A percentile compares a stretch with the other conserved stretches of the same genome.
These are phyloP conservation scores for Aspergillus affinis DNA, from an alignment of 495 filamentous ascomycete genomes.

Conservation along the genomic window DNA sequence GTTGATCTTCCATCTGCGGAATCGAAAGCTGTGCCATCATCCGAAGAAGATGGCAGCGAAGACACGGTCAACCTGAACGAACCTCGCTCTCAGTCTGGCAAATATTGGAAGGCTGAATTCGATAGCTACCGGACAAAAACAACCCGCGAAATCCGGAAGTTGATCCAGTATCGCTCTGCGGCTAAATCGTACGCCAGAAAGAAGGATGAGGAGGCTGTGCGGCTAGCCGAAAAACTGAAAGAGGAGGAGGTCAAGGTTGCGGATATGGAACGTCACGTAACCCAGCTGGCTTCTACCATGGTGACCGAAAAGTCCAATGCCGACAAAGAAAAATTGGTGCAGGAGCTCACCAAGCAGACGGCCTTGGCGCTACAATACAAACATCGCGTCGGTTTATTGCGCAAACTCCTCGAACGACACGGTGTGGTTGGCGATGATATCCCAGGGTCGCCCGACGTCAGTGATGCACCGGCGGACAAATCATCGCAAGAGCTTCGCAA, in stretches of 20 bases:
- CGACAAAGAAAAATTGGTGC: conserved; percentile 50
- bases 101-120: conserved; percentile 92
- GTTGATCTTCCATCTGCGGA: conserved; percentile 18
- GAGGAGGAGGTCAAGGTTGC: conserved; percentile 59
- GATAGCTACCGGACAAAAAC: conserved; percentile 79
- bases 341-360: conserved; percentile 65
- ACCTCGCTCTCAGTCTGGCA: conserved; percentile 80
- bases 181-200: conserved; percentile 87
- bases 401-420: conserved; percentile 50
- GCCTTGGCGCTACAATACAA: conserved; percentile 67
- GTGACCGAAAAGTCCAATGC: conserved; percentile 43
- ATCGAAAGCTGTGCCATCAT: conserved; percentile 5
- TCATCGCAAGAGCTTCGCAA: conserved; percentile 42
- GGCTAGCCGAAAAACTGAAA: conserved; percentile 68
- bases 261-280: conserved; percentile 55
- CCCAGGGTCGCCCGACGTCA: conserved; percentile 43
- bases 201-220: conserved; percentile 79
- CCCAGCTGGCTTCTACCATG: conserved; percentile 59
- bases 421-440: conserved; percentile 41
- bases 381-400: conserved; percentile 61
- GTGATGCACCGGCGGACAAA: conserved; percentile 43
- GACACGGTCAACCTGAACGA: conserved; percentile 74
- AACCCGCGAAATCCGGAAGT: conserved; percentile 72
- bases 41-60: conserved; percentile 46
- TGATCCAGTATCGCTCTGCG: conserved; percentile 75